A percentile compares a stretch with the other conserved stretches of the same genome.
Conservation (phyloP, 208 protist genomes). For the Balamuthia mandrillaris region DNA sequence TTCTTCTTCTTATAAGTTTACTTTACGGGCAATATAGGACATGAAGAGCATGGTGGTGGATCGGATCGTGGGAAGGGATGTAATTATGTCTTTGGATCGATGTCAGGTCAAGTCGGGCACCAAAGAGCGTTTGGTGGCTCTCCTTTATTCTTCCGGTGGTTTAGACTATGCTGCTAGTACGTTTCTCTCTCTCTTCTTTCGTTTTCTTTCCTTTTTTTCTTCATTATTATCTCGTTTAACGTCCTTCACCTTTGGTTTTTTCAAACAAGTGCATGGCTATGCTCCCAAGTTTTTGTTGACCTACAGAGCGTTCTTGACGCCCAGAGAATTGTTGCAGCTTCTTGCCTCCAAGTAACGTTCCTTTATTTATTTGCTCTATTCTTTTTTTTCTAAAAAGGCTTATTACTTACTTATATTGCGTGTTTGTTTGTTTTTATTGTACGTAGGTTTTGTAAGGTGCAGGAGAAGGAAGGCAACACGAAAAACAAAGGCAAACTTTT, state of each 20-base stretch:
- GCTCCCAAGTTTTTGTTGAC: conserved; percentile 24
- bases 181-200: not conserved
- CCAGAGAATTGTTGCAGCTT: not conserved
- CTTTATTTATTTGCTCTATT: not conserved
- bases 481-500: conserved; percentile 9
- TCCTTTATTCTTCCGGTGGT: conserved; percentile 1
- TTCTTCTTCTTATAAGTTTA: not conserved
- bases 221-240: not conserved
- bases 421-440: not conserved
- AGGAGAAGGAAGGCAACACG: conserved; percentile 21
- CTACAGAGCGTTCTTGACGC: conserved; percentile 16
- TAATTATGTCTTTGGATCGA: not conserved
- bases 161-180: not conserved
- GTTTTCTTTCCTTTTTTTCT: not conserved
- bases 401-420: not conserved
- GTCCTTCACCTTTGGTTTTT: not conserved
- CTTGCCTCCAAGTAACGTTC: not conserved
- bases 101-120: conserved; percentile 8
- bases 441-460: not conserved
- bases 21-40: not conserved
- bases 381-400: not conserved
- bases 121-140: not conserved
- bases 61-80: not conserved
- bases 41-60: not conserved
- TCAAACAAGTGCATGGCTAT: conserved; percentile 11